Conservation (phyloP, 2,329 filamentous ascomycete genomes). For the Chrysoporthe deuterocubensis region DNA sequence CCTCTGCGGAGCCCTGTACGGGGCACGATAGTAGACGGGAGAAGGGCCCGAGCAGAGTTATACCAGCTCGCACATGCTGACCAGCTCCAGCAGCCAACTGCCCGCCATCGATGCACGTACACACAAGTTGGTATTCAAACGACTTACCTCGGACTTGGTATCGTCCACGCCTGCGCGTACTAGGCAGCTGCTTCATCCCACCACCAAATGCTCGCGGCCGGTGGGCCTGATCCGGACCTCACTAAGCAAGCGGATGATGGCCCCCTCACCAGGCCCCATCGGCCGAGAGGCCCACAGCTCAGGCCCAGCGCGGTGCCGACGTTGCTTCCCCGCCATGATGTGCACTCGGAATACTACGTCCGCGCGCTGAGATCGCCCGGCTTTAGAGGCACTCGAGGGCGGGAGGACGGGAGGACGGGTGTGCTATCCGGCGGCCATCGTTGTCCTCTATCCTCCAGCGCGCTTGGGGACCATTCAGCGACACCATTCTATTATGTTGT, state of each 20-base stretch:
- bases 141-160: not conserved
- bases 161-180: not conserved
- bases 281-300: not conserved
- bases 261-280: not conserved
- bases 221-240: not conserved
- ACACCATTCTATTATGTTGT: not conserved
- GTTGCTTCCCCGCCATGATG: not conserved
- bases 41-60: constrained; percentile 17
- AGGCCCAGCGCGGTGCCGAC: not conserved
- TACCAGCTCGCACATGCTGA: not conserved
- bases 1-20: not conserved
- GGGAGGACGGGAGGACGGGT: not conserved
- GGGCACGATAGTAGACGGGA: constrained; percentile 11
- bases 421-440: not conserved
- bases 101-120: not conserved
- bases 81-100: not conserved
- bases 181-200: not conserved
- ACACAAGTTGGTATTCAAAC: too few species aligned
- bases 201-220: not conserved
- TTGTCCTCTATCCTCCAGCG: not conserved
- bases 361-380: not conserved
- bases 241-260: not conserved
- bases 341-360: constrained; percentile 9
- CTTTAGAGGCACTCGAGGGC: not conserved
- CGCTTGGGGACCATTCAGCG: not conserved